Conservation (phyloP, 306 rosid genomes). For the Heteromeles arbutifolia region DNA sequence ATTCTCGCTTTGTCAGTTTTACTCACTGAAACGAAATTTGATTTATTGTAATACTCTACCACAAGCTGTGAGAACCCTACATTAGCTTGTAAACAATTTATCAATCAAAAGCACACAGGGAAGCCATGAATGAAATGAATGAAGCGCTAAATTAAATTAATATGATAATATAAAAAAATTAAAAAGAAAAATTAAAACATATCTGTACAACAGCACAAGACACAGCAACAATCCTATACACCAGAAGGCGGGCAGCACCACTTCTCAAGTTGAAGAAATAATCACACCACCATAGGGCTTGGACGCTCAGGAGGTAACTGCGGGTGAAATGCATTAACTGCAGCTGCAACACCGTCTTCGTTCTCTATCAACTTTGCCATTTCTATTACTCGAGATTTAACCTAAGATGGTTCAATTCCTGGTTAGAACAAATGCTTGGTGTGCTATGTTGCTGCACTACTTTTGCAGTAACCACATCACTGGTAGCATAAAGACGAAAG, state of each 20-base stretch:
- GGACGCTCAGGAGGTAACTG: slow-evolving; percentile 55
- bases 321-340: slow-evolving; percentile 82
- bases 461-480: not conserved
- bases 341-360: slow-evolving; percentile 88
- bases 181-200: not conserved
- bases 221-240: slow-evolving; percentile 28
- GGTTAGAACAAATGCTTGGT: not conserved
- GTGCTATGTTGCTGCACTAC: not conserved
- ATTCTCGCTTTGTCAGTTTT: not conserved
- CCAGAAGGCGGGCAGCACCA: slow-evolving; percentile 66
- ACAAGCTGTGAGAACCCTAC: not conserved
- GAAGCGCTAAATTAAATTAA: slow-evolving; percentile 26
- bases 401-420: slow-evolving; percentile 33
- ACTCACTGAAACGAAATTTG: not conserved
- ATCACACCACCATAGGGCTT: slow-evolving; percentile 46
- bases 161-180: not conserved
- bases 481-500: not conserved
- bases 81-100: not conserved
- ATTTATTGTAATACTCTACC: not conserved
- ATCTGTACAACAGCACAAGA: slow-evolving; percentile 10
- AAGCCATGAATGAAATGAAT: slow-evolving; percentile 43
- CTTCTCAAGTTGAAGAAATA: slow-evolving; percentile 49
- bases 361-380: slow-evolving; percentile 69
- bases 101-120: slow-evolving; percentile 2
- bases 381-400: slow-evolving; percentile 61